Conservation (phyloP, 164 flowering plant genomes). For the Nelumbo lutea region DNA sequence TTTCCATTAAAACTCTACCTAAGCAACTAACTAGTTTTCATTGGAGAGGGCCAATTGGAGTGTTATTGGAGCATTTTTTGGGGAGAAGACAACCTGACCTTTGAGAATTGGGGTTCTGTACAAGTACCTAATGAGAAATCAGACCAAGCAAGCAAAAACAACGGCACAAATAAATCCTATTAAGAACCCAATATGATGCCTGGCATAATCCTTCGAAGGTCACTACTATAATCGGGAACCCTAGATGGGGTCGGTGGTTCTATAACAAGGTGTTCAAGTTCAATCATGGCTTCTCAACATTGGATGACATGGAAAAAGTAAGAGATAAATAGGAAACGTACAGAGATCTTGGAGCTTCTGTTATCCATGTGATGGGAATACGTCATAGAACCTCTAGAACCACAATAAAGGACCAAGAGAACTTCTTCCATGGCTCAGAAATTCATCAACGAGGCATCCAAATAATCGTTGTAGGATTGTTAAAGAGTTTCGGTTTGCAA, state of each 20-base stretch:
- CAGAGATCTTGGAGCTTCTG: slow-evolving; percentile 2
- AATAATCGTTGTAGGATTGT: neutral
- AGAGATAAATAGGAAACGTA: slow-evolving; percentile 21
- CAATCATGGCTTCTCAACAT: slow-evolving; percentile 22
- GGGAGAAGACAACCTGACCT: slow-evolving; percentile 86
- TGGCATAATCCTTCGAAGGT: slow-evolving; percentile 37
- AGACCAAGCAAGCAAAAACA: slow-evolving; percentile 39
- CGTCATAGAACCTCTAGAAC: neutral
- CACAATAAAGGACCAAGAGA: neutral
- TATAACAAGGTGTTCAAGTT: slow-evolving; percentile 12
- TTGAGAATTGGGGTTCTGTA: slow-evolving; percentile 69
- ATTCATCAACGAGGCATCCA: neutral
- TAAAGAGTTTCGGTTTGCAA: neutral
- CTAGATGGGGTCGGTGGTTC: slow-evolving; percentile 32
- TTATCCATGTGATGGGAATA: slow-evolving; percentile 24
- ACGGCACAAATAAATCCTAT: slow-evolving; percentile 51
- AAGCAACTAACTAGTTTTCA: slow-evolving; percentile 40
- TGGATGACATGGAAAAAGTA: slow-evolving; percentile 21
- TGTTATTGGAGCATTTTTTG: slow-evolving; percentile 57
- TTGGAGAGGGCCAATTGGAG: slow-evolving; percentile 56
- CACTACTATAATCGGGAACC: slow-evolving; percentile 22
- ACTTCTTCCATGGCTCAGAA: neutral
- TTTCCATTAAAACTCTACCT: slow-evolving; percentile 67
- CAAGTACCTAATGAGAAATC: slow-evolving; percentile 43
- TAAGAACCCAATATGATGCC: slow-evolving; percentile 48